Conservation (phyloP, 1,139 yeast species). For the Saccharomycopsis crataegensis region DNA sequence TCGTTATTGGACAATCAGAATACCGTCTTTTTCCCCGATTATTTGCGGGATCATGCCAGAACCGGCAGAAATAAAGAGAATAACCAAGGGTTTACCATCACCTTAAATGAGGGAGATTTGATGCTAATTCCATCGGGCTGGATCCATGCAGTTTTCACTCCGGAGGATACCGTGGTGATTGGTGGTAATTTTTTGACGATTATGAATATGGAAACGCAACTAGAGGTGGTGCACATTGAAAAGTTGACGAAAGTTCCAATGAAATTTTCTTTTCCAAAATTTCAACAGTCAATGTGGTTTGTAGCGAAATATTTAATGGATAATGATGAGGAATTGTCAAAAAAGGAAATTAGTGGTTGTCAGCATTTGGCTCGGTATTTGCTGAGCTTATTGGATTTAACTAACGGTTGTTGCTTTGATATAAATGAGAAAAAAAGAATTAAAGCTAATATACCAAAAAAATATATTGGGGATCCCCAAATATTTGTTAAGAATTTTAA, state of each 20-base stretch:
- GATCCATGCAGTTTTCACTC: conserved; percentile 88
- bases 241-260: conserved; percentile 63
- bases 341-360: conserved; percentile 19
- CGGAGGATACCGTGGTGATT: conserved; percentile 69
- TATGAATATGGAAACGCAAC: conserved; percentile 54
- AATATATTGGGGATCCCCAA: conserved; percentile 18
- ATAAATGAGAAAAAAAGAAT: conserved; percentile 22
- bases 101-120: conserved; percentile 61
- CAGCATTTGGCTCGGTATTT: conserved; percentile 1
- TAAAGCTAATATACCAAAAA: conserved; percentile 20
- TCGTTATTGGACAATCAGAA: conserved; percentile 59
- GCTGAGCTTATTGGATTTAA: conserved; percentile 1
- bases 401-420: conserved; percentile 11
- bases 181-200: conserved; percentile 83
- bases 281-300: conserved; percentile 64
- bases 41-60: conserved; percentile 23
- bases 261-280: conserved; percentile 71
- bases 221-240: conserved; percentile 57
- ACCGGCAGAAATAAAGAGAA: conserved; percentile 22
- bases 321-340: neutral
- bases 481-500: conserved; percentile 6
- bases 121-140: conserved; percentile 86
- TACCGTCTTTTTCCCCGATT: conserved; percentile 59
- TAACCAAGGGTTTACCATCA: conserved; percentile 53
- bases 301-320: conserved; percentile 37